Evolutionary conservation across 2,329 filamentous ascomycete genomes (phyloP).

Genomic region (Fusarium solani-melongenae): DNA sequence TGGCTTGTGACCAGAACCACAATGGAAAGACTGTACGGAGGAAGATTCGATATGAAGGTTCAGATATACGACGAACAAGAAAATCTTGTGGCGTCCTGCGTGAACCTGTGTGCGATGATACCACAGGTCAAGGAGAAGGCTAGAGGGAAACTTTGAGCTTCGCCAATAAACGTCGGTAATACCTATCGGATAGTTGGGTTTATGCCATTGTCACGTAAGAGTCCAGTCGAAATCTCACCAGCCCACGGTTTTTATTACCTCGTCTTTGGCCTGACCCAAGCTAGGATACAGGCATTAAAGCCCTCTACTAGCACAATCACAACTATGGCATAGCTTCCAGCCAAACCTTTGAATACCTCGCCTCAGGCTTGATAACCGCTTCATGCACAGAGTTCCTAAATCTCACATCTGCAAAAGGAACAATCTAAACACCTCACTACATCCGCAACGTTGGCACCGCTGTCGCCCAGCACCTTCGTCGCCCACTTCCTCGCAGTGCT

Average conservation of each 20-base stretch:
- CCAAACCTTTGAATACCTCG: not conserved
- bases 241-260: not conserved
- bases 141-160: not conserved
- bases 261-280: not conserved
- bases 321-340: not conserved
- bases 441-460: not conserved
- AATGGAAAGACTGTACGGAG: not conserved
- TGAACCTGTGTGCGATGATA: not conserved
- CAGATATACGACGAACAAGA: not conserved
- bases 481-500: not conserved
- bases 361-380: not conserved
- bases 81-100: not conserved
- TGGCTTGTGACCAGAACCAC: not conserved
- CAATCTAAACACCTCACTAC: not conserved
- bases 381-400: not conserved
- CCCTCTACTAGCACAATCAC: not conserved
- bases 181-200: too few relatives aligned
- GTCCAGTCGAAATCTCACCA: too few relatives aligned
- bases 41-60: not conserved
- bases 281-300: not conserved
- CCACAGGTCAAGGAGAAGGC: not conserved
- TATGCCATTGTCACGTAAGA: too few relatives aligned
- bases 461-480: not conserved
- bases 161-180: too few relatives aligned
- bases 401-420: not conserved